Percentiles rank a stretch among this genome's conserved stretches.
Evolutionary conservation across 495 filamentous ascomycete species (phyloP).

Genomic region (Aspergillus campestris): DNA sequence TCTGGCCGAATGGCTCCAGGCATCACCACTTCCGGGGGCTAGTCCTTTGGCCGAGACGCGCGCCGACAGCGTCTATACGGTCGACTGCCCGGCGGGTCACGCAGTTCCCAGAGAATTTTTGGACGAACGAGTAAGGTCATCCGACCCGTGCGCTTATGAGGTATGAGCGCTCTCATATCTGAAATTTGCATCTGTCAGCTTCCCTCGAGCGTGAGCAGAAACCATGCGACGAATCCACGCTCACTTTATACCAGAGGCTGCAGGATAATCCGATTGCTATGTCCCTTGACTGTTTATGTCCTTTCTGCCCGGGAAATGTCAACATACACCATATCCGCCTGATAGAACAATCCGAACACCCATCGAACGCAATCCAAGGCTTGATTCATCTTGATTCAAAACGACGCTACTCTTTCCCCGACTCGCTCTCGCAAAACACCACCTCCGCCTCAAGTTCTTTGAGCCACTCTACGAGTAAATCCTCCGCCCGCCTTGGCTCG

Average conservation of each 20-base stretch:
- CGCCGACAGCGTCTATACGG: constrained; percentile 13
- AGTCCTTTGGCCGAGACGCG: not conserved
- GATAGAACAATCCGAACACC: constrained; percentile 15
- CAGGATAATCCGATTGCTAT: constrained; percentile 12
- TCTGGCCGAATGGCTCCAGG: constrained; percentile 18
- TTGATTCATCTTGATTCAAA: constrained; percentile 8
- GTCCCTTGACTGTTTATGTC: constrained; percentile 12
- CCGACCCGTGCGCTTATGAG: constrained; percentile 14
- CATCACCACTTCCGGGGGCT: constrained; percentile 7
- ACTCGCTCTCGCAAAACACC: constrained; percentile 12
- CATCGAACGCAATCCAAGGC: constrained; percentile 7
- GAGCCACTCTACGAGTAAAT: constrained; percentile 17
- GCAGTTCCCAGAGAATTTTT: constrained; percentile 13
- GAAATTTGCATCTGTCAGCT: too few species aligned
- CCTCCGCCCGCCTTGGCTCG: constrained; percentile 10
- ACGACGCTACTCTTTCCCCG: constrained; percentile 8
- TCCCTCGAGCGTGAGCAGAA: too few species aligned
- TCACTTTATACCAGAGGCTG: constrained; percentile 7
- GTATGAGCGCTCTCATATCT: constrained; percentile 5
- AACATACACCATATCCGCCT: constrained; percentile 17
- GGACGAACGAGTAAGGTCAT: constrained; percentile 14
- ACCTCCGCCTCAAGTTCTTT: constrained; percentile 17
- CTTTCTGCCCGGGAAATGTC: constrained; percentile 14
- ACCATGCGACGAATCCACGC: too few species aligned
- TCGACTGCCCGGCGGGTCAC: constrained; percentile 19